These are phyloP conservation scores for Sporothrix euskadiensis DNA, from an alignment of 2,329 filamentous ascomycete species.

Conservation along the genomic window DNA sequence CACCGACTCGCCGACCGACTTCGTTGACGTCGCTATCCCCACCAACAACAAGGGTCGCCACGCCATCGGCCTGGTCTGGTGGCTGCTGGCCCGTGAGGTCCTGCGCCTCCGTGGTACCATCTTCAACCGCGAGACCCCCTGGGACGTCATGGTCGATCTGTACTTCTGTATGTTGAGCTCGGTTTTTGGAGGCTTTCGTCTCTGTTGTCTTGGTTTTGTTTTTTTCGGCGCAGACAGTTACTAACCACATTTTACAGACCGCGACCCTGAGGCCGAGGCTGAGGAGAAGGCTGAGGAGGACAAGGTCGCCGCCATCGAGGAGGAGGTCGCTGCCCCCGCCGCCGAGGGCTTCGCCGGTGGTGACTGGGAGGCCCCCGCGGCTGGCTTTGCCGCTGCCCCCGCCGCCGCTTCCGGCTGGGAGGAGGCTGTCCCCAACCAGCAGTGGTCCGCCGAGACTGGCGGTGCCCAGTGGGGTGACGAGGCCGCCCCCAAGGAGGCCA, in stretches of 20 bases:
- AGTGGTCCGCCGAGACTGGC: constrained; percentile 66
- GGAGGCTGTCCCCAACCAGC: constrained; percentile 65
- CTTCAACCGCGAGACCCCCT: constrained; percentile 91
- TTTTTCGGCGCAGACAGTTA: constrained; percentile 22
- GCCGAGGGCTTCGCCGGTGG: constrained; percentile 73
- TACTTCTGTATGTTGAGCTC: constrained; percentile 80
- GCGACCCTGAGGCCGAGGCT: constrained; percentile 98
- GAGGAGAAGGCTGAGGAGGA: constrained; percentile 96
- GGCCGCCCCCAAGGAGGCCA: constrained; percentile 47
- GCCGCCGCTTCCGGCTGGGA: constrained; percentile 52
- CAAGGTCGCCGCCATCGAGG: constrained; percentile 83
- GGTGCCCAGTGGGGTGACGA: constrained; percentile 57
- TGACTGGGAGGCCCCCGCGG: constrained; percentile 84
- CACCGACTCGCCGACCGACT: constrained; percentile 99
- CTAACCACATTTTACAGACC: constrained; percentile 57
- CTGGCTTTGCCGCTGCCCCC: constrained; percentile 65
- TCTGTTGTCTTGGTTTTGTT: background rate
- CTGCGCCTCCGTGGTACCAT: constrained; percentile 98
- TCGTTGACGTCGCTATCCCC: constrained; percentile 98
- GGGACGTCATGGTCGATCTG: constrained; percentile 99
- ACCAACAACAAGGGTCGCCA: constrained; percentile 99
- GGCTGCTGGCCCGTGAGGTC: constrained; percentile 99
- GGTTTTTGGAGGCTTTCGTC: background rate
- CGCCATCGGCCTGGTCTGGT: constrained; percentile 98
- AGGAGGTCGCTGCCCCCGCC: constrained; percentile 74